Evolutionary conservation across 331 rosid genomes (phyloP), one percentile per base, ranked within the genome.

Genomic region (Spiraea crenata): DNA sequence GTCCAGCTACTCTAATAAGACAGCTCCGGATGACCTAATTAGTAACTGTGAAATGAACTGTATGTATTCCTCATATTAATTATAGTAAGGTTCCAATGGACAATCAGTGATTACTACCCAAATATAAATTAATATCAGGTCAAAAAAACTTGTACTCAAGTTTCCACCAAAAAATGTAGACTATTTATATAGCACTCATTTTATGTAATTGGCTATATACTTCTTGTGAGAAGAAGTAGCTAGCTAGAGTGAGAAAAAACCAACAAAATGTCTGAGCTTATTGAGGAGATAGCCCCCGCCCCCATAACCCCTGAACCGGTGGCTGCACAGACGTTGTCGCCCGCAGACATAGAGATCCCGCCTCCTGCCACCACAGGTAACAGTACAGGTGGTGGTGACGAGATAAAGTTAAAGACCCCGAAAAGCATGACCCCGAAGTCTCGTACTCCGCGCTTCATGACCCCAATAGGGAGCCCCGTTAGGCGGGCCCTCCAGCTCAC

Each of bases 391-490:
- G 74, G 79, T 0, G 55, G 51, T 9, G 72, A 74, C 41, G 65
- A 64, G 47, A 64, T 74, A 54, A 70, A 69, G 52, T 17, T 12
- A 11, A 75, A 49, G 37, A 61, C 66, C 66, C 48, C 66, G 0
- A 40, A 61, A 41, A 3, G 34, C 3, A 39, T 61, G 4, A 61
- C 66, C 13, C 75, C 66, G 13, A 71, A 46, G 34, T 56, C 40
- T 16, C 65, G 74, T 20, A 70, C 74, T 42, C 74, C 74, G 17
- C 74, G 74, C 31, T 76, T 76, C 80, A 76, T 68, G 58, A 76
- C 80, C 42, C 80, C 80, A 3, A 76, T 76, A 31, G 80, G 80
- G n/a, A 76, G 80, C 69, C 80, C 80, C 6, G 37, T 76, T 17
- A 42, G 80, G 56, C 69, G 80, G 65, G 80, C 80, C 42, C 65